These are phyloP conservation scores for Camellia oleifera DNA, from an alignment of 179 eudicot genomes.

Conservation along the genomic window DNA sequence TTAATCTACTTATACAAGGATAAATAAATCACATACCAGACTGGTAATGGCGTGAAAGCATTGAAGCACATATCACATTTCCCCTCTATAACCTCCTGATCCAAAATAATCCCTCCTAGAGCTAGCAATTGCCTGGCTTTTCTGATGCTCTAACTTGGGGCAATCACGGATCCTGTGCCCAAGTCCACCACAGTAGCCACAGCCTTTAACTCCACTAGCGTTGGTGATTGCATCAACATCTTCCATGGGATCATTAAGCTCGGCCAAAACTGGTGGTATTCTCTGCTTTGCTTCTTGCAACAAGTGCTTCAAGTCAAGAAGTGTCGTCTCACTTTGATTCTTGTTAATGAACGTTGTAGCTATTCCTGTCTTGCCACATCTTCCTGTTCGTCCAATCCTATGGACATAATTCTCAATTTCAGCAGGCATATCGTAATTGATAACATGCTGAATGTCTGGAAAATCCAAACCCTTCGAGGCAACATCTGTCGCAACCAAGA, in stretches of 20 bases:
- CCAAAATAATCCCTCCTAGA: constrained; percentile 82
- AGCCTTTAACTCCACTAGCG: constrained; percentile 78
- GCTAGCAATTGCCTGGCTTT: constrained; percentile 62
- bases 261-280: constrained; percentile 86
- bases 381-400: constrained; percentile 85
- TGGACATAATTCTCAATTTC: constrained; percentile 94
- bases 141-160: constrained; percentile 83
- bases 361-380: constrained; percentile 96
- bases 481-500: constrained; percentile 89
- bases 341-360: constrained; percentile 91
- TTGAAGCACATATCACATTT: constrained; percentile 41
- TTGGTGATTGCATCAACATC: constrained; percentile 56
- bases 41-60: background rate
- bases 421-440: constrained; percentile 93
- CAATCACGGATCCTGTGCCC: constrained; percentile 80
- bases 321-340: constrained; percentile 85
- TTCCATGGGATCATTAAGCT: constrained; percentile 81
- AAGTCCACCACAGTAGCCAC: constrained; percentile 88
- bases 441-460: constrained; percentile 86
- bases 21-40: background rate
- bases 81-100: constrained; percentile 85
- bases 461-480: constrained; percentile 94
- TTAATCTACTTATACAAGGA: background rate
- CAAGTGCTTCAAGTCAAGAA: constrained; percentile 80
- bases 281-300: constrained; percentile 94